Conservation (phyloP, 2,329 filamentous ascomycete species). For the Aspergillus luchuensis region DNA sequence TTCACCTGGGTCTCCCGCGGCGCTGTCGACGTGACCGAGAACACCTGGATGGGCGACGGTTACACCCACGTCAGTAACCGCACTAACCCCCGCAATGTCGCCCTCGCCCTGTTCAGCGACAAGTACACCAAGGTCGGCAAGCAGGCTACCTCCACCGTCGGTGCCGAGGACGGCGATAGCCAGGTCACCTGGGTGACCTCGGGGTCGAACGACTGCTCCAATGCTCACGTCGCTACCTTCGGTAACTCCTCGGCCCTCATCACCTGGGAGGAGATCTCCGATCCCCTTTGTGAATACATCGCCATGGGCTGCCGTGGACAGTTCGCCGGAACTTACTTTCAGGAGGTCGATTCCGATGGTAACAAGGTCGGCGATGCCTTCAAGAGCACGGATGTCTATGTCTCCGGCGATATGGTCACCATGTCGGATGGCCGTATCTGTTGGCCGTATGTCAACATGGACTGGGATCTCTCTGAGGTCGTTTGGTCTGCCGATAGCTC, state of each 20-base stretch:
- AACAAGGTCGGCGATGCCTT: conserved; percentile 55
- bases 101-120: conserved; percentile 58
- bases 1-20: conserved; percentile 66
- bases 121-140: conserved; percentile 59
- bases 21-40: conserved; percentile 55
- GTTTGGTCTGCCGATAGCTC: conserved; percentile 18
- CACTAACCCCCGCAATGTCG: conserved; percentile 62
- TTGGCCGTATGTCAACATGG: conserved; percentile 49
- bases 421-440: conserved; percentile 60
- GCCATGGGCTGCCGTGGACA: conserved; percentile 63
- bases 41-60: conserved; percentile 60
- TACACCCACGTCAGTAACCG: conserved; percentile 58
- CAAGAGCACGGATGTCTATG: conserved; percentile 56
- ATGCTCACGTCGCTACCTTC: conserved; percentile 61
- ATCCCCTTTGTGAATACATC: conserved; percentile 57
- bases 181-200: conserved; percentile 64
- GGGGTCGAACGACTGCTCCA: conserved; percentile 56
- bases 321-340: conserved; percentile 62
- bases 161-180: conserved; percentile 55
- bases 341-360: conserved; percentile 57
- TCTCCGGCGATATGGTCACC: conserved; percentile 65
- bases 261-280: conserved; percentile 63
- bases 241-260: conserved; percentile 56
- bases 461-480: conserved; percentile 44
- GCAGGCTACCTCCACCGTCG: conserved; percentile 58